Evolutionary conservation across 352 stramenopile species (phyloP).

Genomic region (Phytophthora capsici): DNA sequence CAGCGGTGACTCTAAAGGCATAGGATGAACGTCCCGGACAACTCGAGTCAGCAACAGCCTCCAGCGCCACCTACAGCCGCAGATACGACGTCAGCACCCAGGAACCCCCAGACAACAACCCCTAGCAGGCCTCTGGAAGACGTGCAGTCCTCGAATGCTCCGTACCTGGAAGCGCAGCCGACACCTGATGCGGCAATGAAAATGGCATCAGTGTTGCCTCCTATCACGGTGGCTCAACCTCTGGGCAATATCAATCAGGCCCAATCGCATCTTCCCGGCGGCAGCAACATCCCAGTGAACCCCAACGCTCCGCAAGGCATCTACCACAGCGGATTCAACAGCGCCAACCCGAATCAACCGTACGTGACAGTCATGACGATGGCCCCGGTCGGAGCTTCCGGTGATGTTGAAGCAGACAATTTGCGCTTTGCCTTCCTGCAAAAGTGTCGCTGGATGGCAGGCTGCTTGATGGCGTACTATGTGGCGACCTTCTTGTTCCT

Average conservation of each 20-base stretch:
- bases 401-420: conserved; percentile 40
- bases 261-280: conserved; percentile 40
- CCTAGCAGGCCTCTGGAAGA: conserved; percentile 19
- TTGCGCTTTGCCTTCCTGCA: conserved; percentile 66
- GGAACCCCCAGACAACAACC: conserved; percentile 5
- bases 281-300: conserved; percentile 54
- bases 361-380: conserved; percentile 47
- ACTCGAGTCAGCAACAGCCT: conserved; percentile 1
- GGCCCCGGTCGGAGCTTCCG: conserved; percentile 26
- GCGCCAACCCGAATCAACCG: conserved; percentile 28
- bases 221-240: conserved; percentile 53
- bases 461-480: conserved; percentile 76
- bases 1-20: conserved; percentile 1
- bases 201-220: conserved; percentile 38
- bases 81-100: neutral
- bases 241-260: conserved; percentile 41
- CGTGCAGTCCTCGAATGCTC: conserved; percentile 27
- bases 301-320: conserved; percentile 24
- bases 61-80: neutral
- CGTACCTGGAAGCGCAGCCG: conserved; percentile 43
- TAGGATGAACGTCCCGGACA: conserved; percentile 14
- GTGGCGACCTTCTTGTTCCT: conserved; percentile 72
- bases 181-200: conserved; percentile 43
- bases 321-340: conserved; percentile 18
- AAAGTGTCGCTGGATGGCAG: conserved; percentile 64